Percentiles rank a stretch among this genome's conserved stretches.
Evolutionary conservation across 208 protist genomes (phyloP).

Genomic region (Leishmania tropica): DNA sequence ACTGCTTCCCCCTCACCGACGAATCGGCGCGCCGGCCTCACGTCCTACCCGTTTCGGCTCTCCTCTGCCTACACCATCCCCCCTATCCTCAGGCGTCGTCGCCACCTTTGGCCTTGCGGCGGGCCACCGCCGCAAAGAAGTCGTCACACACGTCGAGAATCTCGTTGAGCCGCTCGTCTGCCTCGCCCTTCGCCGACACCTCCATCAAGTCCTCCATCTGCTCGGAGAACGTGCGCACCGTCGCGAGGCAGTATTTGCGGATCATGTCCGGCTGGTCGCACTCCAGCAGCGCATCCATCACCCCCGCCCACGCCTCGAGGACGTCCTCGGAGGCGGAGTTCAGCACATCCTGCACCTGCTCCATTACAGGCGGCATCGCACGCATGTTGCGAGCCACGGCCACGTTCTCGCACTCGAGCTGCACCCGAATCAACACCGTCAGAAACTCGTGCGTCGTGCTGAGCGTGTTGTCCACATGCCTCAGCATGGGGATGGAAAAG

Average conservation of each 20-base stretch:
- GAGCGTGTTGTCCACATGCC: slow-evolving; percentile 54
- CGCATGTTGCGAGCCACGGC: slow-evolving; percentile 67
- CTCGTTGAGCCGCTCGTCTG: slow-evolving; percentile 84
- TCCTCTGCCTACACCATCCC: background rate
- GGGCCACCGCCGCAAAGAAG: slow-evolving; percentile 61
- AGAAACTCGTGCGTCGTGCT: slow-evolving; percentile 64
- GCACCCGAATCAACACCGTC: slow-evolving; percentile 72
- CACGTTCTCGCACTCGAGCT: slow-evolving; percentile 89
- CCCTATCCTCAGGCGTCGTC: background rate
- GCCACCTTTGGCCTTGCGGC: slow-evolving; percentile 9
- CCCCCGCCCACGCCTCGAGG: slow-evolving; percentile 65
- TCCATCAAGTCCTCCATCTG: slow-evolving; percentile 77
- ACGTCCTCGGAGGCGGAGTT: slow-evolving; percentile 68
- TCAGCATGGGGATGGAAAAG: slow-evolving; percentile 58
- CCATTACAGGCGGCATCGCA: slow-evolving; percentile 73
- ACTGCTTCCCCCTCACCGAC: background rate
- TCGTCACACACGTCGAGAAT: slow-evolving; percentile 87
- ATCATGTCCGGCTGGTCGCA: slow-evolving; percentile 55
- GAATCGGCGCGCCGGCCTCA: background rate
- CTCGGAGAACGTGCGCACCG: slow-evolving; percentile 65
- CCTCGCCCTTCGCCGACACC: slow-evolving; percentile 72
- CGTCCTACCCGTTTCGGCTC: background rate
- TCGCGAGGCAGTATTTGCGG: slow-evolving; percentile 63
- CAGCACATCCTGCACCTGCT: slow-evolving; percentile 71
- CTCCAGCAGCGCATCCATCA: slow-evolving; percentile 61